Conservation (phyloP, 2,329 filamentous ascomycete genomes). For the Colletotrichum lentis region DNA sequence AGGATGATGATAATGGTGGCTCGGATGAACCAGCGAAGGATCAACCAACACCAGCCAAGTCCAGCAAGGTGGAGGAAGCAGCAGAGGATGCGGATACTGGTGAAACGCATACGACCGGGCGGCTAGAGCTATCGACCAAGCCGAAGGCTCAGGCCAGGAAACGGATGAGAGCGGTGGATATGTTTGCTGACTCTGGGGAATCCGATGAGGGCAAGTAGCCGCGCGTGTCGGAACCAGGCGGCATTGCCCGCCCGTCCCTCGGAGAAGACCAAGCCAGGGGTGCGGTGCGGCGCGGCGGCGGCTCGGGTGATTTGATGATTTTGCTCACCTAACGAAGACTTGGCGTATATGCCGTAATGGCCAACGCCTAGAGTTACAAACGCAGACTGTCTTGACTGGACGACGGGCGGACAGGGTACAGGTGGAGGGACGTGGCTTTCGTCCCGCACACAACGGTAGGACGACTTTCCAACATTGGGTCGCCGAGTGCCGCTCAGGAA, state of each 20-base stretch:
- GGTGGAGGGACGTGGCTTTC: conserved; percentile 25
- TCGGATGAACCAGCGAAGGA: conserved; percentile 38
- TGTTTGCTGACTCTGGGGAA: conserved; percentile 82
- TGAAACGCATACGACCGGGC: conserved; percentile 21
- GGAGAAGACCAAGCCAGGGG: conserved; percentile 6
- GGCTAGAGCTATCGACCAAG: conserved; percentile 42
- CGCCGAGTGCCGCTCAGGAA: conserved; percentile 9
- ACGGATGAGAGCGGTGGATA: conserved; percentile 80
- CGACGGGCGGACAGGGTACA: conserved; percentile 16
- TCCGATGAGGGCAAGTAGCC: conserved; percentile 47
- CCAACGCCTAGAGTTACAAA: conserved; percentile 23
- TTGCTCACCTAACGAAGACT: conserved; percentile 29
- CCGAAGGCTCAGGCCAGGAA: conserved; percentile 56
- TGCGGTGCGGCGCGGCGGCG: conserved; percentile 15
- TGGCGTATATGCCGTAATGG: conserved; percentile 17
- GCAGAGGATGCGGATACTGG: conserved; percentile 38
- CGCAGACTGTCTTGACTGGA: conserved; percentile 25
- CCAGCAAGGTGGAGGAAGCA: conserved; percentile 21
- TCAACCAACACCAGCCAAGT: conserved; percentile 29
- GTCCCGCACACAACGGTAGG: conserved; percentile 12
- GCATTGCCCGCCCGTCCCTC: background rate
- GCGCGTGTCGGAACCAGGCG: conserved; percentile 11
- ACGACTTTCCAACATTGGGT: background rate
- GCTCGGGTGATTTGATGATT: conserved; percentile 21
- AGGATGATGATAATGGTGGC: conserved; percentile 45